A percentile compares a stretch with the other conserved stretches of the same genome.
Evolutionary conservation across 768 basidiomycete genomes (phyloP).

Genomic region (Mycena belliarum): DNA sequence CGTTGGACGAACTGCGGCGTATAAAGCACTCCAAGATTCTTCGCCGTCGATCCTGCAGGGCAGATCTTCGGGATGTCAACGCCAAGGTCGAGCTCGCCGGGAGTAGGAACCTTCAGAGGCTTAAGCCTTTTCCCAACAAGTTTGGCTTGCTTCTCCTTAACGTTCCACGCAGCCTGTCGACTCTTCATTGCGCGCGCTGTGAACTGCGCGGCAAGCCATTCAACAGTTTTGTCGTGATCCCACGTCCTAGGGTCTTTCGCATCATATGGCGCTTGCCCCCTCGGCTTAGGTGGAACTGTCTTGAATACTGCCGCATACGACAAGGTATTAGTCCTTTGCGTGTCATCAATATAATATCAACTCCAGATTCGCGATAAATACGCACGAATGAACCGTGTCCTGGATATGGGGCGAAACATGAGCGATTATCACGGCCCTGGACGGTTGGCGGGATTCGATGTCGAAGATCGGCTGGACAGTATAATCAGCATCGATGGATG

Average conservation of each 20-base stretch:
- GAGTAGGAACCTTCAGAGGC: not conserved
- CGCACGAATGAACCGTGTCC: conserved; percentile 30
- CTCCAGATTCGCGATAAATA: not conserved
- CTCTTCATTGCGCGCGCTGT: conserved; percentile 16
- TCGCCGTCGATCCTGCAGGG: conserved; percentile 31
- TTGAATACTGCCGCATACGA: conserved; percentile 36
- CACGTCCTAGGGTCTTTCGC: conserved; percentile 35
- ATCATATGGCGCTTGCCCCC: conserved; percentile 33
- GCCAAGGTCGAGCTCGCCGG: conserved; percentile 13
- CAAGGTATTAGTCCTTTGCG: conserved; percentile 33
- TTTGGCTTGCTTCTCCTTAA: too few species aligned
- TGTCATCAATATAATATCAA: not conserved
- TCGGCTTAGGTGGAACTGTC: conserved; percentile 29
- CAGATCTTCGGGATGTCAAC: conserved; percentile 31
- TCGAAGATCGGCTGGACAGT: conserved; percentile 36
- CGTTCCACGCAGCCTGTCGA: not conserved
- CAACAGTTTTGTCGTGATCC: conserved; percentile 29
- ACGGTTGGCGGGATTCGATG: conserved; percentile 32
- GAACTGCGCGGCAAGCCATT: conserved; percentile 30
- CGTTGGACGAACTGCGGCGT: conserved; percentile 32
- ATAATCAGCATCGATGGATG: not conserved
- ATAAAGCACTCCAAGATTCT: conserved; percentile 30
- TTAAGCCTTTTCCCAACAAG: conserved; percentile 5
- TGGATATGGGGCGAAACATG: conserved; percentile 39
- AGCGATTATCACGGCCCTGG: conserved; percentile 34